Evolutionary conservation across 2,329 filamentous ascomycete species (phyloP), one percentile per base, ranked within the genome.

Genomic region (Dendrostoma leiphaemia): DNA sequence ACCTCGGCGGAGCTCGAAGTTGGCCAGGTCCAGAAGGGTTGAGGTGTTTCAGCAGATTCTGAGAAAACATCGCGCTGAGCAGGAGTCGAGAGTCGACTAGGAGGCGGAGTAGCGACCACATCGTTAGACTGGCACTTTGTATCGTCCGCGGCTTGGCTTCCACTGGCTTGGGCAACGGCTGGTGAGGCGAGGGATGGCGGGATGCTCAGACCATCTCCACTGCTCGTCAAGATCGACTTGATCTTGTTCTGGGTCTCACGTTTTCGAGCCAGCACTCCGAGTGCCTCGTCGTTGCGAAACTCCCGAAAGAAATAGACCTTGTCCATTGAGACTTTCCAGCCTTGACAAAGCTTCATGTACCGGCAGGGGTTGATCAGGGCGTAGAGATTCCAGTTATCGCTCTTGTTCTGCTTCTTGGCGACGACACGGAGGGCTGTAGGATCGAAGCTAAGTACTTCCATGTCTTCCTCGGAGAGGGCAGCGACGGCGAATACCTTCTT

Each of bases 381-480:
- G 34, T 54, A 54, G 9, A 54, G 24, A 15, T 40, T 34, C 46
- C 41, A 38, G 15, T n/a, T 23, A 26, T 51, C 46, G 13, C 17
- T 13, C n/a, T 34, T 54, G 32, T 19, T 24, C 19, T 28, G 38
- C 32, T 24, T 41, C 15, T 54, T 54, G 26, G 47, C 52, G 23
- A 54, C 52, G 23, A 54, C 46, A 5, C 52, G 50, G 13, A 60
- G 31, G 10, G 59, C 54, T 13, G 26, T 37, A 6, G 57, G 46
- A 45, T 58, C 57, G 24, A 51, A 49, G 7, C 60, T 54, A 10
- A 61, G 59, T 28, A 53, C 32, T 2, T 52, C 48, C n/a, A 68
- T 26, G 3, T 54, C 17, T 9, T 51, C 32, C 3, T 37, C 38
- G 7, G 26, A n/a, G 8, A 50, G 26, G 40, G 45, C 40, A 12